These are phyloP conservation scores for Cytospora leucostoma DNA, from an alignment of 2,329 filamentous ascomycete genomes.

Conservation along the genomic window DNA sequence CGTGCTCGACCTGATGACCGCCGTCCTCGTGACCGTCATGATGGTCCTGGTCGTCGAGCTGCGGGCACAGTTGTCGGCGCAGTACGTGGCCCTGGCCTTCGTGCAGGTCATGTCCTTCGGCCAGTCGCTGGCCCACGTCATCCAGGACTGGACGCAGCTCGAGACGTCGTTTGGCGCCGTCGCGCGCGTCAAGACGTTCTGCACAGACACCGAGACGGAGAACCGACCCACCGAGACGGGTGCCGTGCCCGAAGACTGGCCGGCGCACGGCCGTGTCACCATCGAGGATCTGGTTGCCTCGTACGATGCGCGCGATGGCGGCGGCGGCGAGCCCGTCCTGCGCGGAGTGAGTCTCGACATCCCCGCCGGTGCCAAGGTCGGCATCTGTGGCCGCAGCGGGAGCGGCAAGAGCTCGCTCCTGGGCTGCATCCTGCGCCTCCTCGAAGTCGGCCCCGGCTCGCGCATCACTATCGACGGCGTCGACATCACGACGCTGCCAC, in stretches of 20 bases:
- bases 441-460: conserved; percentile 43
- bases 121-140: conserved; percentile 16
- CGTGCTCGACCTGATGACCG: conserved; percentile 28
- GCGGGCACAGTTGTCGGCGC: conserved; percentile 12
- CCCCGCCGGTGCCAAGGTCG: conserved; percentile 46
- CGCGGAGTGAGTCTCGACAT: conserved; percentile 45
- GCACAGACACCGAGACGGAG: neutral
- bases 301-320: neutral
- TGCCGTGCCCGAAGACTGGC: neutral
- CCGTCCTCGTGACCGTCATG: conserved; percentile 26
- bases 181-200: conserved; percentile 10
- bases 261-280: neutral
- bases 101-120: conserved; percentile 25
- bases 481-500: conserved; percentile 43
- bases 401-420: conserved; percentile 53
- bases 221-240: neutral
- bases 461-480: conserved; percentile 45
- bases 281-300: neutral
- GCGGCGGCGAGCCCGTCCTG: neutral
- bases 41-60: conserved; percentile 21
- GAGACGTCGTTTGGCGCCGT: conserved; percentile 28
- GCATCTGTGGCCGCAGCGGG: conserved; percentile 51
- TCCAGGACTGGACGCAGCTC: conserved; percentile 27
- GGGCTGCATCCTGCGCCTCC: conserved; percentile 45
- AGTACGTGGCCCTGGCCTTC: conserved; percentile 28